Percentiles rank a stretch among this genome's conserved stretches.
These are phyloP conservation scores for Monosporascus sp. DNA, from an alignment of 2,329 filamentous ascomycete genomes.

Conservation along the genomic window DNA sequence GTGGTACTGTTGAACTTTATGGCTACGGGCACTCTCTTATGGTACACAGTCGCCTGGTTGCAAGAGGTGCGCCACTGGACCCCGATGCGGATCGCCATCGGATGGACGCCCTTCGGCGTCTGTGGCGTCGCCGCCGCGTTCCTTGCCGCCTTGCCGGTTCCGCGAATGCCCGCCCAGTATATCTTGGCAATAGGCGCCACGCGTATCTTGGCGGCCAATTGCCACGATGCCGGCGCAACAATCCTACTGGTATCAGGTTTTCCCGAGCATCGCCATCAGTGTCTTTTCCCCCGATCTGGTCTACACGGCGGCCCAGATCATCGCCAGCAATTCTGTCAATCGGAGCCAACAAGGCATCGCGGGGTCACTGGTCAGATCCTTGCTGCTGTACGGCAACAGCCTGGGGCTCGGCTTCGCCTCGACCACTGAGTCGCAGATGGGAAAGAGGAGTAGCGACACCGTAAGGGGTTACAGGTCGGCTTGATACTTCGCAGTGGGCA, in stretches of 20 bases:
- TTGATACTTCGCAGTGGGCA: constrained; percentile 8
- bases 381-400: constrained; percentile 37
- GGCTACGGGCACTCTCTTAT: constrained; percentile 40
- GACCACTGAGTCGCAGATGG: constrained; percentile 20
- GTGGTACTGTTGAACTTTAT: constrained; percentile 42
- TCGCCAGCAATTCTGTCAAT: constrained; percentile 45
- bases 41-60: constrained; percentile 42
- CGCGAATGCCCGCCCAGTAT: constrained; percentile 39
- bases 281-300: constrained; percentile 42
- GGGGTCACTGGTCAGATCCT: constrained; percentile 40
- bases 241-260: constrained; percentile 37
- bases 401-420: constrained; percentile 38
- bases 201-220: constrained; percentile 25
- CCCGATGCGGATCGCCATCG: constrained; percentile 32
- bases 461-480: constrained; percentile 9
- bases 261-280: constrained; percentile 30
- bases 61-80: constrained; percentile 35
- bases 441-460: not conserved
- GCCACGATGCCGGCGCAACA: constrained; percentile 41
- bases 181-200: constrained; percentile 39
- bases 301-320: constrained; percentile 45
- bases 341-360: constrained; percentile 45
- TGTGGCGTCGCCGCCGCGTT: constrained; percentile 30
- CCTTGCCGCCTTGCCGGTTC: constrained; percentile 39
- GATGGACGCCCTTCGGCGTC: constrained; percentile 36